Evolutionary conservation across 1,284 basidiomycete species (phyloP), one percentile per base, ranked within the genome.

Genomic region (Puccinia polysora): DNA sequence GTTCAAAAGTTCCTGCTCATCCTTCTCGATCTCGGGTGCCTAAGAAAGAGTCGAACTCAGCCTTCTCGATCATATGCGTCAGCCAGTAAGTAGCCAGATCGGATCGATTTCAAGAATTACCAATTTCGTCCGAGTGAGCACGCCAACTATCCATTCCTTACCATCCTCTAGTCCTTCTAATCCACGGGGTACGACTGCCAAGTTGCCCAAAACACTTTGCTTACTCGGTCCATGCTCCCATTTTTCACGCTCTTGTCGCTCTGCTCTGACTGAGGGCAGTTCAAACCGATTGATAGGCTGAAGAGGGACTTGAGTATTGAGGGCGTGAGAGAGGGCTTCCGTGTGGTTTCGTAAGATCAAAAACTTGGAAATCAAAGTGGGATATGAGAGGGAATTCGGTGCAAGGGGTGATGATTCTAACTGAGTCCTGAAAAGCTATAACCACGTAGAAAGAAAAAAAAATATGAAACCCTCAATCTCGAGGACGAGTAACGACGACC

Each of bases 1-100:
- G 18, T 34, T 36, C n/a, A 72, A 43, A 25, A 72, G 60, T n/a
- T 72, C 60, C 43, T 72, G 59, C 45, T 72, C 69, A 25, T 55
- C 69, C 43, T 72, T 72, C 30, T 72, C 69, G 40, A 72, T 63
- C 32, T 72, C 69, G 32, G 69, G 69, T 55, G 69, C 69, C 69
- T 72, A 55, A 10, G n/a, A 6, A 72, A 49, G 34, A 43, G 20
- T 63, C 15, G 7, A 28, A 50, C 28, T 47, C 40, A 63, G 43
- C n/a, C n/a, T n/a, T n/a, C n/a, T n/a, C n/a, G n/a, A n/a, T n/a
- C n/a, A n/a, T n/a, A n/a, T n/a, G n/a, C n/a, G n/a, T n/a, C n/a
- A n/a, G n/a, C n/a, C n/a, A n/a, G n/a, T n/a, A n/a, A n/a, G n/a
- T n/a, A n/a, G n/a, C n/a, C n/a, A n/a, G n/a, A n/a, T n/a, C n/a